Conservation (phyloP, 139 green algal species). For the Chlamydomonas incerta region DNA sequence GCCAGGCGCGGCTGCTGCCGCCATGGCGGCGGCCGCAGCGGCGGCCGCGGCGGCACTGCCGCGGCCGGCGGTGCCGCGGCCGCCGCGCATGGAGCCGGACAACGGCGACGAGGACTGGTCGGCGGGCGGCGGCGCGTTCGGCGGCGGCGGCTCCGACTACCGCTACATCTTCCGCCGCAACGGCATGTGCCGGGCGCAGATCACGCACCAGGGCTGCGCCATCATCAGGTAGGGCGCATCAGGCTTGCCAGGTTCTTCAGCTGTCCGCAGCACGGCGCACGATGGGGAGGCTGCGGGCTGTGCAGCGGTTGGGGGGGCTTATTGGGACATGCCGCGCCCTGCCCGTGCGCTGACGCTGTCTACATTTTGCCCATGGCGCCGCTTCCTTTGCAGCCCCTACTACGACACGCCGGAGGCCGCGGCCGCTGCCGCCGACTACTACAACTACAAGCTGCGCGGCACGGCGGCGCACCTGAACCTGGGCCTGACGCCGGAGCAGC, state of each 20-base stretch:
- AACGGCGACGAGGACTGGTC: background rate
- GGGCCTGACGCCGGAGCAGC: slow-evolving; percentile 31
- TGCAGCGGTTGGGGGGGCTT: too few relatives aligned
- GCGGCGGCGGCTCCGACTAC: slow-evolving; percentile 24
- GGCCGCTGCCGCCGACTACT: slow-evolving; percentile 31
- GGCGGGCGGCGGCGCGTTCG: background rate
- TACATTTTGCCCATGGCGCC: too few relatives aligned
- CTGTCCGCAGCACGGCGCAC: too few relatives aligned
- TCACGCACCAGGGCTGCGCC: slow-evolving; percentile 37
- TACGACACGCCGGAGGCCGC: slow-evolving; percentile 36
- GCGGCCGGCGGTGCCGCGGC: too few relatives aligned
- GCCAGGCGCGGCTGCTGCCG: too few relatives aligned
- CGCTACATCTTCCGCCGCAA: slow-evolving; percentile 42
- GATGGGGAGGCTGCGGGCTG: too few relatives aligned
- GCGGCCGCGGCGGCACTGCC: too few relatives aligned
- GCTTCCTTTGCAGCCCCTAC: slow-evolving; percentile 9
- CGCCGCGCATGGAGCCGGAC: background rate
- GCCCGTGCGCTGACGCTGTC: background rate
- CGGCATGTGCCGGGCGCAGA: slow-evolving; percentile 44
- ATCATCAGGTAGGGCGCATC: slow-evolving; percentile 40
- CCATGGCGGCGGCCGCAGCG: too few relatives aligned
- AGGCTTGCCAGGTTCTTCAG: too few relatives aligned
- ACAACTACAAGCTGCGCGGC: slow-evolving; percentile 41
- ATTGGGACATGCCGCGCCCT: too few relatives aligned
- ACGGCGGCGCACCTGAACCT: slow-evolving; percentile 33